phyloP scores from a whole-genome alignment of 2,329 filamentous ascomycete genomes.

The Chaetothyriales sp. region DNA sequence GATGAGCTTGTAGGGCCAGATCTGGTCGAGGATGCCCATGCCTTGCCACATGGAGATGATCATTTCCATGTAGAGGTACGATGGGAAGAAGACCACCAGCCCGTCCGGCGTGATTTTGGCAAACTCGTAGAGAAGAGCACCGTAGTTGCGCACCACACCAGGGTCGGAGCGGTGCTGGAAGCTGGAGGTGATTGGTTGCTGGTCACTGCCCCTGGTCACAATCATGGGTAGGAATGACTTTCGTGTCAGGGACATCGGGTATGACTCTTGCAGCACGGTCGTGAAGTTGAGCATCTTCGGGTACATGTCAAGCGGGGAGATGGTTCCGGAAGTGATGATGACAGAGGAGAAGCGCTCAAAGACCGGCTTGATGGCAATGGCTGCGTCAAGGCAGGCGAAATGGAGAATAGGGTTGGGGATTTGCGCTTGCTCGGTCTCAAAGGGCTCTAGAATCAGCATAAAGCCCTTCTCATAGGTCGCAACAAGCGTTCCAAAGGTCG shows the following conservation, averaged over 20 bases:
- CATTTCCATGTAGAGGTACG: constrained; percentile 97
- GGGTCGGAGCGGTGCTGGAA: constrained; percentile 95
- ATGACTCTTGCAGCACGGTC: constrained; percentile 90
- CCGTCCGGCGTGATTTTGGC: constrained; percentile 91
- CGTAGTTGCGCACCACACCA: constrained; percentile 93
- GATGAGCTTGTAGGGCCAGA: constrained; percentile 98
- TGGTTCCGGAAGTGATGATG: constrained; percentile 94
- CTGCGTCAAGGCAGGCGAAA: constrained; percentile 90
- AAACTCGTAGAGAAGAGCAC: constrained; percentile 83
- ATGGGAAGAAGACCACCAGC: constrained; percentile 98
- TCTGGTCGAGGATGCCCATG: constrained; percentile 92
- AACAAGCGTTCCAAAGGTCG: constrained; percentile 88
- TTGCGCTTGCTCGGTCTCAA: constrained; percentile 85
- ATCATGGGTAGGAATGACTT: constrained; percentile 97
- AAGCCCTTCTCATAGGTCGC: constrained; percentile 97
- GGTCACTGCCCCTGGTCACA: constrained; percentile 85
- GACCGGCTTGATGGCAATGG: constrained; percentile 93
- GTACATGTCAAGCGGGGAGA: constrained; percentile 96
- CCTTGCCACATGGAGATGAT: constrained; percentile 99
- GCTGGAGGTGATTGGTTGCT: constrained; percentile 79
- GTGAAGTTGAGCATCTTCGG: constrained; percentile 94
- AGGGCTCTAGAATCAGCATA: constrained; percentile 89
- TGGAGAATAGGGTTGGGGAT: constrained; percentile 95
- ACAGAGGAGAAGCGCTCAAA: constrained; percentile 96
- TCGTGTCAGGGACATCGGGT: constrained; percentile 87